Evolutionary conservation across 306 rosid species (phyloP), one percentile per base, ranked within the genome.

Genomic region (Calophaca sinica): DNA sequence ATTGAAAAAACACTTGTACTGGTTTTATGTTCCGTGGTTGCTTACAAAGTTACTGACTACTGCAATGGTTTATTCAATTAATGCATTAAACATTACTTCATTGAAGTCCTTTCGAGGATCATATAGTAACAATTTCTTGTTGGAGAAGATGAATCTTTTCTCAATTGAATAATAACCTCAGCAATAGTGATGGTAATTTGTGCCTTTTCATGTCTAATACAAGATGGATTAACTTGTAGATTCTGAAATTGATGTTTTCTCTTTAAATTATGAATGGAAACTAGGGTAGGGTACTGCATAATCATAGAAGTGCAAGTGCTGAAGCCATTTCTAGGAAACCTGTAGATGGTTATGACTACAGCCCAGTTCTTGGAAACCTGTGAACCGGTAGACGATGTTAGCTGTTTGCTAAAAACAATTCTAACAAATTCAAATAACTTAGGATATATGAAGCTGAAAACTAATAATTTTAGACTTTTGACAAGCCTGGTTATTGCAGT

Each of bases 71-170:
- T 39, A 41, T 15, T 64, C 66, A 53, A 9, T 13, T 36, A 36
- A 38, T 61, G 31, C 52, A 11, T 33, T 62, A 36, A 36, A 28
- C 32, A 48, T 62, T 6, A 12, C 63, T 62, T 49, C 3, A 39
- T 38, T 33, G 42, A 49, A 65, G 26, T 6, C 29, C 51, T 15
- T 49, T 48, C 14, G 26, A 5, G 12, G 61, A 46, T 32, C 36
- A 60, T 32, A 28, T 59, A 36, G n/a, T 62, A 48, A 46, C 55
- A 74, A 33, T 48, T 75, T 75, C 36, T 75, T 62, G 63, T 28
- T 36, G 53, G 52, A 33, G 72, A 75, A 36, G 3, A 4, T 15
- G 33, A 51, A 8, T 20, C 53, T 51, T 51, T 50, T 7, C 53
- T 51, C 9, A 38, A 62, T 62, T 74, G 42, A 36, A 20, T 20